Base-by-base conservation (phyloP, 2,329 filamentous ascomycete species). In the Didymella pinodella region DNA sequence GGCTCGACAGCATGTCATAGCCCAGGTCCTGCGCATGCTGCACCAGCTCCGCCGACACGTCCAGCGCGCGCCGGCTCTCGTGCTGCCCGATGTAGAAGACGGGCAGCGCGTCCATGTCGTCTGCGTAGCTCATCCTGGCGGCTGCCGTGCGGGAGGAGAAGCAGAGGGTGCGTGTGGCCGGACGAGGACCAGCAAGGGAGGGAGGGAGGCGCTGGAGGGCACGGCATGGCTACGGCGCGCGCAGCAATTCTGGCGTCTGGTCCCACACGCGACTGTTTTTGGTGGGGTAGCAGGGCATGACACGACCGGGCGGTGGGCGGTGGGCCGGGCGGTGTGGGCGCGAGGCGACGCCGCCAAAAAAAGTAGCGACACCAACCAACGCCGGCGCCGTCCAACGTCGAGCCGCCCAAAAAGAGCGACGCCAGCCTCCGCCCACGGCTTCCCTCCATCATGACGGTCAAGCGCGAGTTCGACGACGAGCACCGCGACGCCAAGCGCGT, bases 1-100 rank as follows among this genome's bases (percentile, higher is more conserved):
- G 89, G 18, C 87, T 88, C 4, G 91, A 93, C 64, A 91, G 84
- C 81, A 93, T 91, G 72, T 89, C 86, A 80, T 94, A 92, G 79
- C 88, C 88, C 63, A 85, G 80, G 70, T 90, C 89, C 64, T 92
- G 83, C 11, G 91, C 83, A 70, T 90, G 84, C 51, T 84, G 83
- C 68, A 92, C 86, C 71, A 91, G 83, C 64, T 86, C 77, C 49
- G 89, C 84, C 20, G 85, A 85, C 56, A 91, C 83, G 56, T 87
- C 85, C 63, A 85, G 79, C 28, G 81, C 77, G 58, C 90, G 82
- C 50, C 80, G 81, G 7, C 88, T 88, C 72, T 92, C 89, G 78
- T 93, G 90, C 63, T 92, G 88, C 57, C 90, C 89, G 66, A 93
- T 82, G 69, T 89, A 90, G 72, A 92, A 91, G 11, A 81, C 77